A percentile compares a stretch with the other conserved stretches of the same genome.
Conservation (phyloP, 192 early-diverging fungal genomes). For the Umbelopsis ramanniana region DNA sequence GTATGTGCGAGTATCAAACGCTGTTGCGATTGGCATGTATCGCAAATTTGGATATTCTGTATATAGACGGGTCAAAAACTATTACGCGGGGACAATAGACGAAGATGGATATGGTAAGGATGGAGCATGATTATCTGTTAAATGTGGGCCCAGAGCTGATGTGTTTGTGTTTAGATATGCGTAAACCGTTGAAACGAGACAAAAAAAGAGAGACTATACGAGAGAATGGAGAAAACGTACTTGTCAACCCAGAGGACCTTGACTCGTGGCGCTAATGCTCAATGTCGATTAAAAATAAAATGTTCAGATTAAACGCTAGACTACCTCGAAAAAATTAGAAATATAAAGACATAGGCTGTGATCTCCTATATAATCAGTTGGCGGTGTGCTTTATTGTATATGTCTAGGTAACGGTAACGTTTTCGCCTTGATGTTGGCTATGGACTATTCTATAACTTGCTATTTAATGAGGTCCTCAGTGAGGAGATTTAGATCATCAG, state of each 20-base stretch:
- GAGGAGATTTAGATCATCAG: neutral
- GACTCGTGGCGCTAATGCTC: conserved; percentile 38
- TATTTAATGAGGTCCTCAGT: neutral
- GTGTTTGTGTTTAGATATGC: conserved; percentile 75
- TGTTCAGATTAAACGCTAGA: too few relatives aligned
- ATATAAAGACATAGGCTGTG: neutral
- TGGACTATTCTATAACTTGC: neutral
- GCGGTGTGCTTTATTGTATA: neutral
- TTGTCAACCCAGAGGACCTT: conserved; percentile 53
- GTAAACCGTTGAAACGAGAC: conserved; percentile 90
- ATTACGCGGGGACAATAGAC: conserved; percentile 75
- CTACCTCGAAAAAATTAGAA: neutral
- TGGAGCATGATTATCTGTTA: neutral
- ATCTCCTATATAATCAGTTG: neutral
- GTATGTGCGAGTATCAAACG: conserved; percentile 93
- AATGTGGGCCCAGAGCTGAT: neutral
- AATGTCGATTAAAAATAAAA: neutral
- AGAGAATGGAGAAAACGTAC: conserved; percentile 56
- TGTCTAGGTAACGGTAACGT: too few relatives aligned
- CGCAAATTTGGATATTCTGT: conserved; percentile 89
- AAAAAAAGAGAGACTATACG: conserved; percentile 62
- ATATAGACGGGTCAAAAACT: conserved; percentile 85
- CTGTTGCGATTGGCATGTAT: conserved; percentile 93
- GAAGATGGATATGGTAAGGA: conserved; percentile 88
- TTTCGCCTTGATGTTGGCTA: neutral